Conservation (phyloP, 106 monocot species). For the Agapanthus africanus region DNA sequence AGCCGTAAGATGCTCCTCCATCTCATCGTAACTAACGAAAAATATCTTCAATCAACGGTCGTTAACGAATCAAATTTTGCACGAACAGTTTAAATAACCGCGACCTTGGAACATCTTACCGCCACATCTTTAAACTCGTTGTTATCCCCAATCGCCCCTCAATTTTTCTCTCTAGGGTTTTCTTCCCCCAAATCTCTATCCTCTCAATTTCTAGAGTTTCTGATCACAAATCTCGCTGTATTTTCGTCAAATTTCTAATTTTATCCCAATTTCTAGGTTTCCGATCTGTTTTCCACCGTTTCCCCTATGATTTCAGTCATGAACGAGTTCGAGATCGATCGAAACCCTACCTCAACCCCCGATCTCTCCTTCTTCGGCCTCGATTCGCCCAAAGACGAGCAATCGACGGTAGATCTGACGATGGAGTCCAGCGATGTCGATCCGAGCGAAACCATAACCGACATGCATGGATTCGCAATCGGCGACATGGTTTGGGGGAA, state of each 20-base stretch:
- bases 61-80: neutral
- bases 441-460: no score
- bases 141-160: neutral
- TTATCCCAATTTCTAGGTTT: neutral
- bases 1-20: no score
- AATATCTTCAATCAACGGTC: no score
- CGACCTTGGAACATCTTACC: neutral
- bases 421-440: no score
- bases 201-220: constrained; percentile 12
- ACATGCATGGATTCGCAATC: constrained; percentile 34
- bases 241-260: neutral
- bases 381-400: constrained; percentile 2
- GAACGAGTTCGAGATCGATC: constrained; percentile 14
- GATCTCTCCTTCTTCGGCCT: constrained; percentile 9
- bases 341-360: constrained; percentile 2
- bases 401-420: no score
- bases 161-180: neutral
- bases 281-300: neutral
- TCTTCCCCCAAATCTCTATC: neutral
- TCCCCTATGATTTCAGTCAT: constrained; percentile 14
- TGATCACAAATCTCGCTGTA: neutral
- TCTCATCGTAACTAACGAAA: no score
- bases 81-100: neutral
- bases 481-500: constrained; percentile 99
- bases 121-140: neutral